These are phyloP conservation scores for Ophiocordyceps camponoti-rufipedis DNA, from an alignment of 2,329 filamentous ascomycete genomes.

Conservation along the genomic window DNA sequence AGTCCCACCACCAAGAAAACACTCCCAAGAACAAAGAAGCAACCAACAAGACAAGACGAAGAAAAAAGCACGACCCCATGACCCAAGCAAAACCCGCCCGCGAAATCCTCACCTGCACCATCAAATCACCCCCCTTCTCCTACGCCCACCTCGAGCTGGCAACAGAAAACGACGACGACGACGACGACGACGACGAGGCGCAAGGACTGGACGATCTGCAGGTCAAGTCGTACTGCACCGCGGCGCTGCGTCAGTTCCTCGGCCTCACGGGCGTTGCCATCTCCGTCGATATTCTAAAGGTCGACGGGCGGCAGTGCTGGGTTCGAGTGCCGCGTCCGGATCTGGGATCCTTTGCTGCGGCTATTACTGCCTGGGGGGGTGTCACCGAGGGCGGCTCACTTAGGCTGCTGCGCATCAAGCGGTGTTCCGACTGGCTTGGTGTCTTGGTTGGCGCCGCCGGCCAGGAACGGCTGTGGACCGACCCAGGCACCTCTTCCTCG, in stretches of 20 bases:
- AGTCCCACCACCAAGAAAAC: not conserved
- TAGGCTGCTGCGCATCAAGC: constrained; percentile 33
- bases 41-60: not conserved
- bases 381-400: constrained; percentile 20
- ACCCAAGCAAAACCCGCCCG: constrained; percentile 15
- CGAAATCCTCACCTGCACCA: constrained; percentile 31
- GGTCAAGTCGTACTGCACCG: constrained; percentile 41
- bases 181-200: constrained; percentile 2
- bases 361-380: constrained; percentile 46
- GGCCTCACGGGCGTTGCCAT: constrained; percentile 51
- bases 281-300: constrained; percentile 50
- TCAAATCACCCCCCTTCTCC: constrained; percentile 32
- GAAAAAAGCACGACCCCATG: not conserved
- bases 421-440: constrained; percentile 47
- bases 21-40: not conserved
- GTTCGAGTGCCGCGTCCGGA: constrained; percentile 45
- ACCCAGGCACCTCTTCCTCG: constrained; percentile 9
- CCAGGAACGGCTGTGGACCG: constrained; percentile 26
- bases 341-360: constrained; percentile 40
- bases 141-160: constrained; percentile 37
- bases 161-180: constrained; percentile 7
- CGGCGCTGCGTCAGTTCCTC: constrained; percentile 49
- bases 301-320: constrained; percentile 38
- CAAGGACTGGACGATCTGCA: constrained; percentile 40
- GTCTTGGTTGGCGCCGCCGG: constrained; percentile 32